Base-by-base conservation (phyloP, 2,329 filamentous ascomycete species). In the Ophiostoma sp. region DNA sequence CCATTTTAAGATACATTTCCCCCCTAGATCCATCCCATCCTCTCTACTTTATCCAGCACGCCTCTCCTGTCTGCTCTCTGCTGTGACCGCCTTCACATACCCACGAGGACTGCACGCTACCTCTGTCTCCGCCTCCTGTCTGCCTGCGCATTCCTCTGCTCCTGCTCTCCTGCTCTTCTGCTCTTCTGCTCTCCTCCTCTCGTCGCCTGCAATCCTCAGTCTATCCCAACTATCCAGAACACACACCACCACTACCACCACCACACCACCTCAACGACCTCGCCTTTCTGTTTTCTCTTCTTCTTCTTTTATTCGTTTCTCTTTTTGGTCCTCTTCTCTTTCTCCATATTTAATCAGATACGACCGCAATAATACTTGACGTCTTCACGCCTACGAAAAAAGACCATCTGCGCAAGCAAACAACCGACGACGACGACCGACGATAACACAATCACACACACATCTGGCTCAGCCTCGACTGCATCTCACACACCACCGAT, bases 341-440 rank as follows among this genome's bases (percentile, higher is more conserved):
- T 60, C 55, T 40, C 55, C 55, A 60, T 60, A 27, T 60, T 60
- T 38, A 60, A 60, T 60, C 55, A 60, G 55, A 60, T 60, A 60
- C 55, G 27, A 60, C 55, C 38, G 9, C 27, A 27, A 63, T 63
- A 63, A 42, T 63, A 63, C 60, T 42, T 40, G 12, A 63, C 60
- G 40, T 60, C 55, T 36, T 38, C 66, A 45, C 38, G 42, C 44
- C 44, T 64, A 7, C 38, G 45, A 27, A 27, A 27, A 27, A 27
- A 63, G 60, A 63, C 14, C 40, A 42, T 41, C 14, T 42, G 60
- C 60, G 60, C 60, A 63, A 42, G 40, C 40, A 63, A 62, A 62
- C 55, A 40, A 63, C 4, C 60, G 40, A 36, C 60, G 63, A 49
- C 47, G 40, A 36, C 52, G 8, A 58, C 52, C 52, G 8, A 58